Conservation (phyloP, 2,329 filamentous ascomycete species). For the Onygenales sp. region DNA sequence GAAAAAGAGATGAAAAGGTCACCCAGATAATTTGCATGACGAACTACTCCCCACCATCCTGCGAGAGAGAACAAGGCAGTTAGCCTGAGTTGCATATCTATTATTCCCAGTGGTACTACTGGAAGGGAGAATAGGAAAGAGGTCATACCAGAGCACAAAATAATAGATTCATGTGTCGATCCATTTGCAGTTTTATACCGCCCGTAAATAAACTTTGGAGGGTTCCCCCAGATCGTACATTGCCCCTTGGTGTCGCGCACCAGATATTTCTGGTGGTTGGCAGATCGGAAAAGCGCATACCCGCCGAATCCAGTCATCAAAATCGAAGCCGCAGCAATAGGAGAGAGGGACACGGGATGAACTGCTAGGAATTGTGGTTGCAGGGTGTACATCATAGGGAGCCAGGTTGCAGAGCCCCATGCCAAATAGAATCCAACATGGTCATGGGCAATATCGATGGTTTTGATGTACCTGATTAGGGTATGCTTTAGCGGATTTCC, state of each 20-base stretch:
- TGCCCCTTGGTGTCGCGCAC: conserved; percentile 31
- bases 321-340: conserved; percentile 17
- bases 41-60: conserved; percentile 34
- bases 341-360: conserved; percentile 28
- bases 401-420: conserved; percentile 39
- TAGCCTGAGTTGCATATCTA: not conserved
- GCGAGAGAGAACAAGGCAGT: not conserved
- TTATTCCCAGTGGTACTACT: no score
- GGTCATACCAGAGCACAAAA: conserved; percentile 25
- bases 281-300: conserved; percentile 37
- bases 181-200: conserved; percentile 36
- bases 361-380: conserved; percentile 40
- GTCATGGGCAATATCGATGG: conserved; percentile 35
- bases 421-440: conserved; percentile 36
- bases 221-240: conserved; percentile 36
- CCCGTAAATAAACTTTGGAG: conserved; percentile 30
- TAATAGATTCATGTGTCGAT: conserved; percentile 27
- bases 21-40: conserved; percentile 35
- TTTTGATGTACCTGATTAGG: conserved; percentile 28
- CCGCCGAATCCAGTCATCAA: conserved; percentile 26
- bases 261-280: conserved; percentile 38
- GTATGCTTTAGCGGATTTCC: not conserved
- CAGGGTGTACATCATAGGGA: conserved; percentile 40
- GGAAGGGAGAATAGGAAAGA: not conserved
- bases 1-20: conserved; percentile 32